A percentile compares a stretch with the other conserved stretches of the same genome.
phyloP scores from a whole-genome alignment of 305 asterid genomes.

The Galium porrigens region DNA sequence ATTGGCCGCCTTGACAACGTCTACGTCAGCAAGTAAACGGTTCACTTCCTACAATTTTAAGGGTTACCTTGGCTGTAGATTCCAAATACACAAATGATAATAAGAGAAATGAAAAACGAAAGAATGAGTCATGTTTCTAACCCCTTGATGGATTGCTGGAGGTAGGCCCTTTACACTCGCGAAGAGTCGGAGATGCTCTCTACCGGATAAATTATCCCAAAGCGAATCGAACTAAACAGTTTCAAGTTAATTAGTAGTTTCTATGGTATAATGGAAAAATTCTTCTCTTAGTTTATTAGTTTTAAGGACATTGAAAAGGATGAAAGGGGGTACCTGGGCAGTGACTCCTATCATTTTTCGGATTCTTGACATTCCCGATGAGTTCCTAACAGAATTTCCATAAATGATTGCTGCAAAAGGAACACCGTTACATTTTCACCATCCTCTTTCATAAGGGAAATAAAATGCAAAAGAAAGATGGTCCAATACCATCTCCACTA shows the following conservation, averaged over 20 bases:
- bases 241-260: constrained; percentile 8
- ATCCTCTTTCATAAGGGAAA: not conserved
- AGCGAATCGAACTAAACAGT: constrained; percentile 64
- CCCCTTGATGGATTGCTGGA: constrained; percentile 25
- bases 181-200: constrained; percentile 75
- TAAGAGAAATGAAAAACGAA: not conserved
- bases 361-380: constrained; percentile 65
- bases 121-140: constrained; percentile 1
- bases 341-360: constrained; percentile 82
- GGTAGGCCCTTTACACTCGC: constrained; percentile 76
- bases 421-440: not conserved
- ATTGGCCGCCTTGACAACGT: constrained; percentile 51
- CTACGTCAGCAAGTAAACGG: constrained; percentile 59
- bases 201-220: constrained; percentile 82
- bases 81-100: not conserved
- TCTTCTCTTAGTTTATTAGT: not conserved
- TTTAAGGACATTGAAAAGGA: constrained; percentile 9
- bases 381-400: constrained; percentile 60
- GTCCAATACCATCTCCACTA: constrained; percentile 70
- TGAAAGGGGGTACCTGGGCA: constrained; percentile 50
- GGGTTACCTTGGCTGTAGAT: no score
- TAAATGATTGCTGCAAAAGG: constrained; percentile 56
- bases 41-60: constrained; percentile 36
- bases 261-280: not conserved
- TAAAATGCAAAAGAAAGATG: constrained; percentile 8